A percentile compares a stretch with the other conserved stretches of the same genome.
Conservation (phyloP, 176 grass and related monocot species). For the Triticum turgidum region DNA sequence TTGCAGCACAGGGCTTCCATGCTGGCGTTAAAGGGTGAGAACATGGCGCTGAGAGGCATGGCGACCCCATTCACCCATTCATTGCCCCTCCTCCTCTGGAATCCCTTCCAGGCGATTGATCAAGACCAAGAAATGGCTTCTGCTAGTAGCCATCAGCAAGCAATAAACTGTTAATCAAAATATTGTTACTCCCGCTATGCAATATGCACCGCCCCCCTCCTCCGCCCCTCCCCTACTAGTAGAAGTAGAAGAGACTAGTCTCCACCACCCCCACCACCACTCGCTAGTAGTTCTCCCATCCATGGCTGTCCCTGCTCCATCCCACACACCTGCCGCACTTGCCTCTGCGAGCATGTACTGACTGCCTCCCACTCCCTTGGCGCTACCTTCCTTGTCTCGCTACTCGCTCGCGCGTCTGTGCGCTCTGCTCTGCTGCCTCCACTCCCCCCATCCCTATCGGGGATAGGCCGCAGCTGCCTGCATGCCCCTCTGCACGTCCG, state of each 20-base stretch:
- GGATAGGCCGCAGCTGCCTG: conserved; percentile 32
- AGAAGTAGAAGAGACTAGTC: neutral
- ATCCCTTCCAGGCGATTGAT: conserved; percentile 54
- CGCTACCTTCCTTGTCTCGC: neutral
- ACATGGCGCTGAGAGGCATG: conserved; percentile 37
- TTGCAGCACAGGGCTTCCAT: conserved; percentile 48
- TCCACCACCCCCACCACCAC: neutral
- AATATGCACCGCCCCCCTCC: no score
- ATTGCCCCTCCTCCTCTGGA: conserved; percentile 34
- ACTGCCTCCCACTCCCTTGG: conserved; percentile 2
- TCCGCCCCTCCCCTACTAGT: neutral
- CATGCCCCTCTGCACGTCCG: conserved; percentile 31
- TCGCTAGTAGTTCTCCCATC: neutral
- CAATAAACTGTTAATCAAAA: no score
- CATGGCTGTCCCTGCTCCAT: neutral
- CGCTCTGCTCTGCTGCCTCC: neutral
- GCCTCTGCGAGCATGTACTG: conserved; percentile 39
- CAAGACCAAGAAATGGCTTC: conserved; percentile 24
- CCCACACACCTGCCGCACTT: conserved; percentile 33
- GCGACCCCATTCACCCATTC: neutral
- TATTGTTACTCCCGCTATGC: no score
- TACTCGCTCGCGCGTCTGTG: neutral
- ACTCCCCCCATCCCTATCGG: conserved; percentile 6
- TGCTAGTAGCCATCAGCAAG: neutral
- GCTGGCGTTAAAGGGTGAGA: conserved; percentile 53